A percentile compares a stretch with the other conserved stretches of the same genome.
phyloP scores from a whole-genome alignment of 805 yeast genomes.

The Millerago galiae region DNA sequence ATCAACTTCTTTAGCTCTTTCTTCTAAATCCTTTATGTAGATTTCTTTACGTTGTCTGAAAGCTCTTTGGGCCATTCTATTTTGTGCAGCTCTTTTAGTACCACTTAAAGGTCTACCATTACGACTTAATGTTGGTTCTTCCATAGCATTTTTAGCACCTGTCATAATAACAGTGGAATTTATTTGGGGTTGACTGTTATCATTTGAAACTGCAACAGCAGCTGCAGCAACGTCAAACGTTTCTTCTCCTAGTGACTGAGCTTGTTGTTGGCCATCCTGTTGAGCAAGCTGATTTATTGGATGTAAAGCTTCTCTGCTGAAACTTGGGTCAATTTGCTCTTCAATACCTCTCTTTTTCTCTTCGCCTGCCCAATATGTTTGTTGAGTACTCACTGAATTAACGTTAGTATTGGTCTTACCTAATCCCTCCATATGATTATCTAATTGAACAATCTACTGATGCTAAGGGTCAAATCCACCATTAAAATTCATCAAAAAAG shows the following conservation, averaged over 20 bases:
- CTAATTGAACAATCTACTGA: slow-evolving; percentile 1
- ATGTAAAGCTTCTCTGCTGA: slow-evolving; percentile 19
- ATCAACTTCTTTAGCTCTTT: slow-evolving; percentile 56
- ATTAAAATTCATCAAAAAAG: not conserved
- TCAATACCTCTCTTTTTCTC: slow-evolving; percentile 18
- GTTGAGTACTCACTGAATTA: slow-evolving; percentile 8
- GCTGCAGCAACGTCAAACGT: slow-evolving; percentile 31
- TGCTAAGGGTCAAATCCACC: not conserved
- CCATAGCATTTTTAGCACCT: slow-evolving; percentile 3
- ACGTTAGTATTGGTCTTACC: slow-evolving; percentile 8
- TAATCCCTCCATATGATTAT: slow-evolving; percentile 12
- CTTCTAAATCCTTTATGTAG: slow-evolving; percentile 74
- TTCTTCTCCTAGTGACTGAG: slow-evolving; percentile 14
- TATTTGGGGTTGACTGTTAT: slow-evolving; percentile 17
- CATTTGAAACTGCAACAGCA: slow-evolving; percentile 26
- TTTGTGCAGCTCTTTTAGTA: slow-evolving; percentile 86
- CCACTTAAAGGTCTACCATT: slow-evolving; percentile 39
- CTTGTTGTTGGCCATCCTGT: slow-evolving; percentile 10
- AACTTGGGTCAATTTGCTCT: slow-evolving; percentile 27
- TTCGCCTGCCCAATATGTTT: slow-evolving; percentile 14
- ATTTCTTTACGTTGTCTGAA: slow-evolving; percentile 80
- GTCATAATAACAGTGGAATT: not conserved
- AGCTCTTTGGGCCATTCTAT: slow-evolving; percentile 87
- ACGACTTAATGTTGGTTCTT: slow-evolving; percentile 14
- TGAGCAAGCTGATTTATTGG: slow-evolving; percentile 12